Evolutionary conservation across 345 rosid genomes (phyloP), one percentile per base, ranked within the genome.

Genomic region (Salix viminalis): DNA sequence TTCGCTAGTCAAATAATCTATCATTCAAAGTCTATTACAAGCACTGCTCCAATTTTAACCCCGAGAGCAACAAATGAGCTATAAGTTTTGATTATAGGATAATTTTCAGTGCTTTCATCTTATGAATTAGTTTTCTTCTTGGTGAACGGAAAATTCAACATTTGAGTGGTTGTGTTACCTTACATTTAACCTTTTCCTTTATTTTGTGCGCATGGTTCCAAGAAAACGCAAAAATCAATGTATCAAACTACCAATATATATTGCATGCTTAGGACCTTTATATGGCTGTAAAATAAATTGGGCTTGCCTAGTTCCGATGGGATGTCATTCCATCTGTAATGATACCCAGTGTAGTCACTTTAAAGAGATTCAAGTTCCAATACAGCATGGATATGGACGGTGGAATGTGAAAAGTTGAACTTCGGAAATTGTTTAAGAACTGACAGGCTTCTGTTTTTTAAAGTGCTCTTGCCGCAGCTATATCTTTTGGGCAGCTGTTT

Each of bases 351-450:
- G 36, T 76, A 61, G 34, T 70, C 41, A 16, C 79, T 79, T 85
- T 72, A 75, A 76, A 50, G 50, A 66, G 74, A 73, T 72, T 85
- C 91, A 86, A 89, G 89, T 87, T 88, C 90, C 90, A 79, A 86
- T 70, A 26, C 30, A 68, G 69, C 79, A 65, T 56, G 42, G 74
- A 67, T 60, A 66, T 80, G 18, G 64, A 62, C 46, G 24, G 72
- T 72, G 70, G 62, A 56, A 39, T 56, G 46, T 70, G 64, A 37
- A 74, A 76, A 69, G n/a, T 11, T 66, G 39, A 41, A 32, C 73
- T 71, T 82, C 11, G 80, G 86, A 65, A 86, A 76, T 83, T 79
- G 84, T 73, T 75, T 76, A 69, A 37, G n/a, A 48, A 54, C 37
- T 44, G 41, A 76, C 65, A 69, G 74, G 48, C 69, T 56, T 48